These are phyloP conservation scores for Leptosphaerulina australis DNA, from an alignment of 2,329 filamentous ascomycete species.

Conservation along the genomic window DNA sequence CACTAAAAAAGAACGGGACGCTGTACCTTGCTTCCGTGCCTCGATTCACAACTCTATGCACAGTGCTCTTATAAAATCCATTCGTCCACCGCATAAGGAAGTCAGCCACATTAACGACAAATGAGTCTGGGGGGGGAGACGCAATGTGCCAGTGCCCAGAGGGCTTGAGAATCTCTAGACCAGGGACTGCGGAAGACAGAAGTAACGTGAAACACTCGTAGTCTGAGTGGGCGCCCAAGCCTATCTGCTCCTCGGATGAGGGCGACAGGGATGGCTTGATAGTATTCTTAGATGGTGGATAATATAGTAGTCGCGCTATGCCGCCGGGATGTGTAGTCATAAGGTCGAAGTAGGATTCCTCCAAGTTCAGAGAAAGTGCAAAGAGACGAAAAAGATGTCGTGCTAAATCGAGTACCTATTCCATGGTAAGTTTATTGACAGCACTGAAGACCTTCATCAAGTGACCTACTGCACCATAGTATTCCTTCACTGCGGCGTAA, in stretches of 20 bases:
- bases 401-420: constrained; percentile 46
- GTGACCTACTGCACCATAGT: constrained; percentile 45
- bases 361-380: constrained; percentile 47
- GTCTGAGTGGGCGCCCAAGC: constrained; percentile 49
- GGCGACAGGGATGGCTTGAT: not conserved
- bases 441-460: not conserved
- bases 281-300: constrained; percentile 40
- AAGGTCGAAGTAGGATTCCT: constrained; percentile 49
- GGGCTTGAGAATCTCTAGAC: constrained; percentile 44
- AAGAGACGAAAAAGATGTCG: constrained; percentile 52
- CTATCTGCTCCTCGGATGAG: constrained; percentile 37
- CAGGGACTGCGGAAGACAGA: constrained; percentile 35
- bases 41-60: constrained; percentile 57
- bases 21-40: constrained; percentile 50
- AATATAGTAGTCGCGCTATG: constrained; percentile 50
- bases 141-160: constrained; percentile 42
- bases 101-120: constrained; percentile 61
- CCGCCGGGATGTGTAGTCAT: constrained; percentile 52
- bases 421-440: not conserved
- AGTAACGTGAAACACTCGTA: constrained; percentile 47
- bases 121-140: constrained; percentile 49
- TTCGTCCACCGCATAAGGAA: constrained; percentile 60
- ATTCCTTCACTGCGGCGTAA: constrained; percentile 44
- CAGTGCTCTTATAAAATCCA: constrained; percentile 56
- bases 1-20: constrained; percentile 57